Evolutionary conservation across 768 basidiomycete species (phyloP).

Genomic region (Vishniacozyma victoriae): DNA sequence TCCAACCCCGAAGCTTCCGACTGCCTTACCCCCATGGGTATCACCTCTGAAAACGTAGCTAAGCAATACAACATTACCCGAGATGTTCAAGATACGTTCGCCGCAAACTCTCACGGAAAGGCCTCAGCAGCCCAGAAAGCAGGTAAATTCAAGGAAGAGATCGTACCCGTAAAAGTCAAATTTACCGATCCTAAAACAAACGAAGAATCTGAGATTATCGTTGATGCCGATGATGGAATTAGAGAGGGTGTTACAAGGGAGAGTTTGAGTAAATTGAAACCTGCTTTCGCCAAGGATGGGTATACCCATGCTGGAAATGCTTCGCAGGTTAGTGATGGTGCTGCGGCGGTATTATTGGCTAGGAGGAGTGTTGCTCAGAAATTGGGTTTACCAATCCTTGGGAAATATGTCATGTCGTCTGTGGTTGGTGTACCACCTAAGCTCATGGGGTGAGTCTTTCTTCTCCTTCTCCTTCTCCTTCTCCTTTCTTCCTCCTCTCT

Average conservation of each 20-base stretch:
- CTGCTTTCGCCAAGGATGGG: slow-evolving; percentile 61
- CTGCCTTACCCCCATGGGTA: slow-evolving; percentile 64
- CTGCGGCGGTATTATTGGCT: slow-evolving; percentile 73
- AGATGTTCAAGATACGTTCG: slow-evolving; percentile 80
- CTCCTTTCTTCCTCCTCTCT: no score
- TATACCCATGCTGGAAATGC: slow-evolving; percentile 52
- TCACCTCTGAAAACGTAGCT: slow-evolving; percentile 52
- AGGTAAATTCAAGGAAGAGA: slow-evolving; percentile 79
- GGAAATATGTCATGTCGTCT: slow-evolving; percentile 71
- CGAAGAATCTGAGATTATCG: slow-evolving; percentile 54
- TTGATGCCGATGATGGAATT: slow-evolving; percentile 80
- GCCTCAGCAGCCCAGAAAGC: slow-evolving; percentile 60
- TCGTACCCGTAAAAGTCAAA: slow-evolving; percentile 70
- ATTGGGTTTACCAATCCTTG: slow-evolving; percentile 72
- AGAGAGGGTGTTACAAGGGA: slow-evolving; percentile 74
- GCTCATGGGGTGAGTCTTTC: slow-evolving; percentile 33
- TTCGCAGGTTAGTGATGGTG: slow-evolving; percentile 77
- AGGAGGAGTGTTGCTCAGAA: slow-evolving; percentile 69
- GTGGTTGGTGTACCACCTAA: slow-evolving; percentile 60
- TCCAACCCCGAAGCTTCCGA: slow-evolving; percentile 56
- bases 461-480: no score
- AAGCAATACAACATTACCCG: slow-evolving; percentile 58
- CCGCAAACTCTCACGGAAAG: slow-evolving; percentile 76
- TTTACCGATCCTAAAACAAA: slow-evolving; percentile 51
- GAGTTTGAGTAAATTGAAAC: slow-evolving; percentile 69